Conservation (phyloP, 495 filamentous ascomycete genomes). For the Jackrogersella multiformis region DNA sequence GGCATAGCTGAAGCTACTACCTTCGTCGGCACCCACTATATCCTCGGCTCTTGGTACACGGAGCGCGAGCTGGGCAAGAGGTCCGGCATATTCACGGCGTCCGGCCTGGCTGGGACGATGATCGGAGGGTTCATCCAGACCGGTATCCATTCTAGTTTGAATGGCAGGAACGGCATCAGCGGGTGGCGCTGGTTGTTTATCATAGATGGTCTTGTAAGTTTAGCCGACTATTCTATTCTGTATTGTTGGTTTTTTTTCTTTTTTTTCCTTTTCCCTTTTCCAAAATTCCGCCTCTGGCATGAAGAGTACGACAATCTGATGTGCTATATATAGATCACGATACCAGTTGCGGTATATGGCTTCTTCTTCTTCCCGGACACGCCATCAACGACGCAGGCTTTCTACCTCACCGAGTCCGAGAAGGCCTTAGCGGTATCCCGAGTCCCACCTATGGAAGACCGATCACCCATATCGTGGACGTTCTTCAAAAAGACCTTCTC, state of each 20-base stretch:
- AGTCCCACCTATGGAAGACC: constrained; percentile 45
- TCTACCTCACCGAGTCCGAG: constrained; percentile 59
- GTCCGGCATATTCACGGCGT: constrained; percentile 62
- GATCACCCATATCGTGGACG: constrained; percentile 47
- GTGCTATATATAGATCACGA: constrained; percentile 52
- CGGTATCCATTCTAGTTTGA: constrained; percentile 62
- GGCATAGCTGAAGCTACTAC: constrained; percentile 68
- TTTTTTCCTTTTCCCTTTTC: constrained; percentile 39
- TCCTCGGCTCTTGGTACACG: constrained; percentile 74
- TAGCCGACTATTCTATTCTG: not conserved
- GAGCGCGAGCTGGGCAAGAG: constrained; percentile 71
- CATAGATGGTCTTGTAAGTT: constrained; percentile 50
- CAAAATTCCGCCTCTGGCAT: too few species aligned
- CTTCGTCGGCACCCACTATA: constrained; percentile 72
- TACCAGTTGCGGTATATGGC: constrained; percentile 68
- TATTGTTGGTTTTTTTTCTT: constrained; percentile 17
- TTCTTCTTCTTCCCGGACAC: constrained; percentile 69
- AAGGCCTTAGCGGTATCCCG: constrained; percentile 55
- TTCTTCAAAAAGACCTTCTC: constrained; percentile 55
- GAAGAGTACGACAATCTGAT: constrained; percentile 6
- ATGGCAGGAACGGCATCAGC: constrained; percentile 60
- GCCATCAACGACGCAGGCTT: constrained; percentile 61
- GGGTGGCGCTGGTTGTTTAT: constrained; percentile 78
- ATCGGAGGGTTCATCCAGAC: constrained; percentile 67
- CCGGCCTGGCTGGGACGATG: constrained; percentile 62